Base-by-base conservation (phyloP, 305 asterid genomes). In the Plantago lanceolata region DNA sequence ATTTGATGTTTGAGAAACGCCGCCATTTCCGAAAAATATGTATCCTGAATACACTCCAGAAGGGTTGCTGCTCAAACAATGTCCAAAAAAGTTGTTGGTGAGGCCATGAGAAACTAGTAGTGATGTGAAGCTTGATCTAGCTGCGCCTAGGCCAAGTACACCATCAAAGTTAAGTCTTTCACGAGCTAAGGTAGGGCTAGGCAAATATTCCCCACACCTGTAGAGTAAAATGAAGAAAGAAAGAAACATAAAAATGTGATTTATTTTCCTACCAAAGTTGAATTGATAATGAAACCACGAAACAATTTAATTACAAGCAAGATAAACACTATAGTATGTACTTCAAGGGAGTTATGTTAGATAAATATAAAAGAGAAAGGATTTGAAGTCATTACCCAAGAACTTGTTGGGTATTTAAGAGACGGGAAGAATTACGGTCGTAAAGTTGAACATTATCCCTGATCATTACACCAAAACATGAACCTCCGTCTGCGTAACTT, bases 161-260 rank as follows among this genome's bases (percentile, higher is more conserved):
- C 87, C 87, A 61, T 81, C 87, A 0, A 81, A 52, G 35, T 13
- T 74, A 49, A 79, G 75, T 49, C 63, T 54, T 43, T 59, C 61
- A 1, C 11, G 24, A 28, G n/a, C n/a, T 78, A 40, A 48, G 57
- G 57, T 69, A 61, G 70, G 62, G 69, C 73, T 77, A 69, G 74
- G 82, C n/a, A n/a, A n/a, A 72, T 73, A 59, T 57, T 74, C 74
- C 24, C 87, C 87, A 62, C 87, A 81, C 59, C 87, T 81, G 73
- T 57, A 71, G 57, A 47, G 26, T 51, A 14, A 51, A 6, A 31
- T 1, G 7, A 15, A 48, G 19, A 5, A 6, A 20, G 18, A 49
- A 55, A 28, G 9, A 57, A 19, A 47, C 5, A 45, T 0, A 37
- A 24, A 47, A 47, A 47, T 9, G 15, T 4, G 15, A 47, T 14